phyloP scores from a whole-genome alignment of 352 stramenopile genomes.

The Pythium insidiosum region DNA sequence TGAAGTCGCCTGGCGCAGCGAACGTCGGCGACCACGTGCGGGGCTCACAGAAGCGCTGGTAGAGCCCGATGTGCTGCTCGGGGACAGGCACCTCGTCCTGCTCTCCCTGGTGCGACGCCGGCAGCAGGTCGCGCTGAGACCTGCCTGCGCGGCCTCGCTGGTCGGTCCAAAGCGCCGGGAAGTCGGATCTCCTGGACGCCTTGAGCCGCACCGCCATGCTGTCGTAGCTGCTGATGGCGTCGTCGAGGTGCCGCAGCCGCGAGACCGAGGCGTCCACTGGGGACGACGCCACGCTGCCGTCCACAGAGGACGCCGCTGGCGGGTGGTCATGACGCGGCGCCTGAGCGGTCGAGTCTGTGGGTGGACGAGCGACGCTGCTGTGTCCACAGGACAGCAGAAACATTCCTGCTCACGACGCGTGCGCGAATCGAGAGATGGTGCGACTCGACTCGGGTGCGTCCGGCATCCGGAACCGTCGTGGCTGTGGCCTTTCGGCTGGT shows the following conservation, averaged over 20 bases:
- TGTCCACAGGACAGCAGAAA: slow-evolving; percentile 28
- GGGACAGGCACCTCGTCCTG: slow-evolving; percentile 57
- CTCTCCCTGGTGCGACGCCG: neutral
- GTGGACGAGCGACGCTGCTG: slow-evolving; percentile 21
- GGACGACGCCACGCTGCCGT: too few relatives aligned
- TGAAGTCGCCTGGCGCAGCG: slow-evolving; percentile 68
- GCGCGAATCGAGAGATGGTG: neutral
- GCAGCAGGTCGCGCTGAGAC: slow-evolving; percentile 2
- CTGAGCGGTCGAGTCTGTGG: too few relatives aligned
- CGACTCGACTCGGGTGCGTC: neutral
- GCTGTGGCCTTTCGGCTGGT: too few relatives aligned
- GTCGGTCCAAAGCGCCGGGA: slow-evolving; percentile 12
- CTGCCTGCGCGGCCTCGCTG: neutral
- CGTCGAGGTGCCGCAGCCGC: slow-evolving; percentile 4
- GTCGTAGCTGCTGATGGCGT: slow-evolving; percentile 24
- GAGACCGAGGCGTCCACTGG: too few relatives aligned
- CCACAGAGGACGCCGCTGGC: too few relatives aligned
- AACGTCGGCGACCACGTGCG: slow-evolving; percentile 68
- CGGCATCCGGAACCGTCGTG: too few relatives aligned
- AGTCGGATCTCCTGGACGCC: slow-evolving; percentile 11
- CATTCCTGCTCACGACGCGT: slow-evolving; percentile 13
- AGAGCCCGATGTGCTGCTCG: slow-evolving; percentile 54
- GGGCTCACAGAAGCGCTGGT: slow-evolving; percentile 55
- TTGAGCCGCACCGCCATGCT: slow-evolving; percentile 22
- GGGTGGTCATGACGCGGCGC: too few relatives aligned